Base-by-base conservation (phyloP, 2,329 filamentous ascomycete genomes). In the Talaromyces sp. region DNA sequence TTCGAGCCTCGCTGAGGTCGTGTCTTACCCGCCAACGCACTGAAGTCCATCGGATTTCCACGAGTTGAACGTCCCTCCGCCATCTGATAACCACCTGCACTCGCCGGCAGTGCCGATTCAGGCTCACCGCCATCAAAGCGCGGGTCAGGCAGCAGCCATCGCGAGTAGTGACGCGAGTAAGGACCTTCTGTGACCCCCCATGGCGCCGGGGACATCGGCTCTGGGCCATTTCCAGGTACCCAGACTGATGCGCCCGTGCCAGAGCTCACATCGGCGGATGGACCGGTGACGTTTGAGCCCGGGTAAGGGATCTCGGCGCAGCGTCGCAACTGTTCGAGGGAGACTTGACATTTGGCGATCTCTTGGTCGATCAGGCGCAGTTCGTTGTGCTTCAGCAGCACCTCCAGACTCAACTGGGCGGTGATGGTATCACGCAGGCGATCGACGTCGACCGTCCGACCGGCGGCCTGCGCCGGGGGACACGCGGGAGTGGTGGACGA, bases 291-390 rank as follows among this genome's bases (percentile, higher is more conserved):
- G 57, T 84, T 81, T 58, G 84, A 84, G 58, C 86, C 84, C 29
- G 93, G 92, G 71, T 91, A 97, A 4, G 93, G 93, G 63, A 96
- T 93, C 62, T 97, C 80, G 69, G 94, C 87, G 75, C 92, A 97
- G 55, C 94, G 87, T 64, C 94, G 89, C 58, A 99, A 80, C 76
- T 97, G 94, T 75, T 99, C 94, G 62, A 97, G 81, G 10, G 92
- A 91, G 59, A 92, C 80, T 77, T 97, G 92, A 69, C 92, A 97
- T 77, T 97, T 97, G 60, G 91, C 93, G 60, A 97, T 82, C 76
- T 97, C 94, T 75, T 96, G 91, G 69, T 97, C 91, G 72, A 97
- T 96, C 62, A 96, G 81, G 52, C 92, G 90, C 54, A 97, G 77
- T 77, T 99, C 94, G 66, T 94, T 86, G 74, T 99, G 94, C 80